These are phyloP conservation scores for Serendipita sp. DNA, from an alignment of 768 basidiomycete species.

Conservation along the genomic window DNA sequence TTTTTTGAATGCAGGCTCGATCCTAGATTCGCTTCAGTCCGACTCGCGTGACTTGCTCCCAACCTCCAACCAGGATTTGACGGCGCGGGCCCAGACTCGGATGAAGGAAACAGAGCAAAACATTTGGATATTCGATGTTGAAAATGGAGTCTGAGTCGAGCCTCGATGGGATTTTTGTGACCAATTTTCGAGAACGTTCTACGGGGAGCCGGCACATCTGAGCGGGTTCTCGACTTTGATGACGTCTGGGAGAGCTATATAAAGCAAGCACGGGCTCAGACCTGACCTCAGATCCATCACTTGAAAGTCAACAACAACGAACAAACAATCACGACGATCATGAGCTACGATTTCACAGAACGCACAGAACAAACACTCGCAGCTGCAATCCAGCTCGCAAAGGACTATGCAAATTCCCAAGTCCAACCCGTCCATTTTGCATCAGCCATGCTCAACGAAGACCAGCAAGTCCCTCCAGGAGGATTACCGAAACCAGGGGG, in stretches of 20 bases:
- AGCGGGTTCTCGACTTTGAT: neutral
- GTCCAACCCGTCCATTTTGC: conserved; percentile 78
- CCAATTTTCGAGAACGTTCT: neutral
- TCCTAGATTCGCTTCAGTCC: too few species aligned
- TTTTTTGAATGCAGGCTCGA: too few species aligned
- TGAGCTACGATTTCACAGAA: conserved; percentile 70
- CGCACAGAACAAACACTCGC: conserved; percentile 56
- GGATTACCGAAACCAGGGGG: conserved; percentile 22
- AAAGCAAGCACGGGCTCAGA: neutral
- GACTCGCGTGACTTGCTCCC: too few species aligned
- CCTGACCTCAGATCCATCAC: neutral
- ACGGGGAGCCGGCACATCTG: neutral
- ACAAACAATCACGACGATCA: neutral
- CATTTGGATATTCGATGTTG: too few species aligned
- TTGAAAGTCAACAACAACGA: too few species aligned
- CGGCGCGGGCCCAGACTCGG: too few species aligned
- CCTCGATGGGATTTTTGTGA: too few species aligned
- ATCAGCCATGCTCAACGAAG: conserved; percentile 63
- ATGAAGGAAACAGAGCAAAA: too few species aligned
- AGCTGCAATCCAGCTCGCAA: conserved; percentile 64
- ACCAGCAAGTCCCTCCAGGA: conserved; percentile 19
- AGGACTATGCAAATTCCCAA: conserved; percentile 71
- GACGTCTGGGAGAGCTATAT: neutral
- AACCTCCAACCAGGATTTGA: too few species aligned
- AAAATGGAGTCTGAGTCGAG: too few species aligned